These are phyloP conservation scores for Brassica napus DNA, from an alignment of 345 rosid genomes.

Conservation along the genomic window DNA sequence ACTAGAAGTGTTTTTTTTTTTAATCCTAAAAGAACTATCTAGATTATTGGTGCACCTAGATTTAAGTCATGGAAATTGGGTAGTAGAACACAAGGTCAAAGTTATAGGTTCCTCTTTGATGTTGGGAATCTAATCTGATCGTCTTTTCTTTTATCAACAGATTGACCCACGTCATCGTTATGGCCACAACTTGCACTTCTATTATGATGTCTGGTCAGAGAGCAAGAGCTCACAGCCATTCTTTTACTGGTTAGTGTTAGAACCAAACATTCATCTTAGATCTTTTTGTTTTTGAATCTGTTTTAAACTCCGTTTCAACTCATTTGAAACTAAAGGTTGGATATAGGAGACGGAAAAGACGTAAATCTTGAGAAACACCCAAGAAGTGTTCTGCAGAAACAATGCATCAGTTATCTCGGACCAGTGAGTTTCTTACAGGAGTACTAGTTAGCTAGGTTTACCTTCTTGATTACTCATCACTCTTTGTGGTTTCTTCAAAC, in stretches of 20 bases:
- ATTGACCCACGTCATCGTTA: conserved; percentile 91
- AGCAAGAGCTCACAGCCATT: conserved; percentile 70
- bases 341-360: conserved; percentile 75
- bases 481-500: conserved; percentile 8
- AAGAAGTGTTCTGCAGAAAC: conserved; percentile 53
- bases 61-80: too few relatives aligned
- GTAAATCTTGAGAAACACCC: conserved; percentile 51
- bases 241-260: conserved; percentile 61
- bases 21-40: too few relatives aligned
- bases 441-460: neutral
- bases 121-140: neutral
- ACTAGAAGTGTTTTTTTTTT: too few relatives aligned
- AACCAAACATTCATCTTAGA: neutral
- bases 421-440: conserved; percentile 46
- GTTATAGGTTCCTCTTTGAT: neutral
- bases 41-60: too few relatives aligned
- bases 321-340: conserved; percentile 59
- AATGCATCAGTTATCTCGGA: conserved; percentile 67
- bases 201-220: conserved; percentile 66
- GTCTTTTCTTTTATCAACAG: conserved; percentile 39
- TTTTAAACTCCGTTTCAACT: conserved; percentile 29
- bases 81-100: conserved; percentile 1
- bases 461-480: conserved; percentile 6
- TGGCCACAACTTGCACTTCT: conserved; percentile 88
- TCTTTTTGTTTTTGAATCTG: neutral